Evolutionary conservation across 108 stramenopile genomes (phyloP), one percentile per base, ranked within the genome.

Genomic region (Nitzschia inconspicua): DNA sequence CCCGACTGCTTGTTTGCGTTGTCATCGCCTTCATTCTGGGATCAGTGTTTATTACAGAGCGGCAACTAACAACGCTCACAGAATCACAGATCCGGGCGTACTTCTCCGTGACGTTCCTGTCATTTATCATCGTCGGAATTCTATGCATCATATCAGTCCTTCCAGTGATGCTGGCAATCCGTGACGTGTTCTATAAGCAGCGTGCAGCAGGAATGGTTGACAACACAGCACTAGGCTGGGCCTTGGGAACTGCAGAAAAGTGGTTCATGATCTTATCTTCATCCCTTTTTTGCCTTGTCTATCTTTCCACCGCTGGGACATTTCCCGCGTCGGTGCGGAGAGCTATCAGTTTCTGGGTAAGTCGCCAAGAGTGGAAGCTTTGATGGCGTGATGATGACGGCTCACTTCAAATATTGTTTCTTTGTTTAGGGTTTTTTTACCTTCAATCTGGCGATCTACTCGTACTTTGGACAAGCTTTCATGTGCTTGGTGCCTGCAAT

Each of bases 391-490:
- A n/a, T 4, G 31, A 4, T 8, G 11, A 39, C 5, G 31, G 4
- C 34, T 56, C 24, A 16, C 16, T 23, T 56, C 27, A 25, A 47
- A 16, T 14, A 22, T 44, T 2, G 9, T 22, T 30, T 54, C 28
- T 49, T 23, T 1, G 40, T 70, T 41, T 51, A 79, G 70, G 78
- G 78, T 28, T 82, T 84, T 52, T 88, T 84, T 52, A 82, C 81
- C 27, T 74, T 88, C 50, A 84, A 88, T 59, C 49, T 82, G 18
- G 81, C 86, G 25, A 80, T 82, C 32, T 88, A 84, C 55, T 77
- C 77, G 27, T 88, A 82, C 57, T 83, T 84, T 74, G 86, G 83
- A 16, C 86, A 88, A 60, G 76, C 79, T 27, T 88, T 88, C 57
- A 82, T 84, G 75, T 84, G 83, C 51, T 47, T 85, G 31, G 83